Evolutionary conservation across 2,329 filamentous ascomycete genomes (phyloP).

Genomic region (Fusarium lyarnte): DNA sequence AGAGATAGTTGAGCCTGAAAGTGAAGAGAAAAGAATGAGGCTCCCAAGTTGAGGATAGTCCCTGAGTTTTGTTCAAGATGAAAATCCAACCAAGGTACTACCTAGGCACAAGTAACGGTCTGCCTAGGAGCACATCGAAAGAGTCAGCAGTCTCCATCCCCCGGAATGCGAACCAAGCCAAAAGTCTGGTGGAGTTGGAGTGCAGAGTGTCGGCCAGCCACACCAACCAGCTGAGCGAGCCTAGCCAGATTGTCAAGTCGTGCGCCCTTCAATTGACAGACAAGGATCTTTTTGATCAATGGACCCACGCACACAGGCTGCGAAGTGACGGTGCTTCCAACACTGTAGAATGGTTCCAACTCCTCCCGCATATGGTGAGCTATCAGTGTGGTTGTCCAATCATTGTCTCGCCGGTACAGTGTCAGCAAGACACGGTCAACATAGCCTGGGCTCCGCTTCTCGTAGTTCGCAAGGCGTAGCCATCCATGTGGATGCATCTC

Average conservation of each 20-base stretch:
- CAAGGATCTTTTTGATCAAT: conserved; percentile 30
- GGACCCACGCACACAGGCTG: conserved; percentile 21
- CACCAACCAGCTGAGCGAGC: conserved; percentile 33
- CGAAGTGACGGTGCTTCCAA: conserved; percentile 10
- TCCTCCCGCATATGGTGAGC: background rate
- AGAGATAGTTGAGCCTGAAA: conserved; percentile 11
- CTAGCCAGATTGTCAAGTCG: conserved; percentile 40
- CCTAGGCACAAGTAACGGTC: conserved; percentile 12
- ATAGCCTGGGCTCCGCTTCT: conserved; percentile 41
- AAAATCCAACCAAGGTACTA: background rate
- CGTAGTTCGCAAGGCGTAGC: conserved; percentile 43
- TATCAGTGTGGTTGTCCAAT: conserved; percentile 4
- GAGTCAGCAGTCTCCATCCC: conserved; percentile 26
- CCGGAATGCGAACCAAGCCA: conserved; percentile 13
- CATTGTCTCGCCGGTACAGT: conserved; percentile 24
- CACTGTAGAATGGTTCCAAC: conserved; percentile 29
- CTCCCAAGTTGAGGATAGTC: conserved; percentile 18
- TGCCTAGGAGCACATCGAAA: conserved; percentile 22
- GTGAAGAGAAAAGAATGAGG: conserved; percentile 17
- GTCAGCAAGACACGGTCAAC: conserved; percentile 2
- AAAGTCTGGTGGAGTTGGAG: conserved; percentile 25
- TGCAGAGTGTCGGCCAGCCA: conserved; percentile 31
- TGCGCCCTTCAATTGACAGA: conserved; percentile 46
- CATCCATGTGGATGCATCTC: conserved; percentile 17
- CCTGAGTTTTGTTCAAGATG: conserved; percentile 42